These are phyloP conservation scores for Penicillium steckii DNA, from an alignment of 495 filamentous ascomycete species.

Conservation along the genomic window DNA sequence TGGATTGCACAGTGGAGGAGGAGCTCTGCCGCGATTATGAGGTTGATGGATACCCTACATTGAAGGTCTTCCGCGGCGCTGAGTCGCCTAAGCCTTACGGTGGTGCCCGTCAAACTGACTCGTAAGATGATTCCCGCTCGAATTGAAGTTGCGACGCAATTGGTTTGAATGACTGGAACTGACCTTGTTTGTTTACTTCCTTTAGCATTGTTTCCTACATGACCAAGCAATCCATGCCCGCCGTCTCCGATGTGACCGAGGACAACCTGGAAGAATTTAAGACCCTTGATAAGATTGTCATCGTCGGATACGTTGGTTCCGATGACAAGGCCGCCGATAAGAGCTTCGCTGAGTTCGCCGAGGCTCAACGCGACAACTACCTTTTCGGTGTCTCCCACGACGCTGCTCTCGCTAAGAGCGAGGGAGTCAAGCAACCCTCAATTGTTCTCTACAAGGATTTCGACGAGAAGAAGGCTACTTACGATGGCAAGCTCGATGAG, in stretches of 20 bases:
- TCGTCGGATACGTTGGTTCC: conserved; percentile 82
- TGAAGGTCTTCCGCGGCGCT: conserved; percentile 97
- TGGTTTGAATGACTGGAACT: too few species aligned
- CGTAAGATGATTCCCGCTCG: conserved; percentile 59
- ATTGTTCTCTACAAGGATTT: conserved; percentile 97
- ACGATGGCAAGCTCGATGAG: conserved; percentile 72
- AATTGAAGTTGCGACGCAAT: too few species aligned
- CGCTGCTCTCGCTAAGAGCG: conserved; percentile 78
- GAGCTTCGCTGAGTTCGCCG: conserved; percentile 75
- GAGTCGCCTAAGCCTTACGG: conserved; percentile 80
- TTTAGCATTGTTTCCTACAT: conserved; percentile 93
- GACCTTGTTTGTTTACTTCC: conserved; percentile 14
- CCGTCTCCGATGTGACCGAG: conserved; percentile 76
- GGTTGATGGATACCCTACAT: conserved; percentile 95
- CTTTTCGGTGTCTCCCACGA: conserved; percentile 89
- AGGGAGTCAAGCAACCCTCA: conserved; percentile 81
- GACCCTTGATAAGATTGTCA: conserved; percentile 93
- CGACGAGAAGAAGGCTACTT: conserved; percentile 91
- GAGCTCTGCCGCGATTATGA: conserved; percentile 87
- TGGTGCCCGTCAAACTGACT: conserved; percentile 85
- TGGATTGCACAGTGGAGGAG: conserved; percentile 94
- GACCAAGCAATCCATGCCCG: conserved; percentile 95
- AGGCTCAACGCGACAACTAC: conserved; percentile 83
- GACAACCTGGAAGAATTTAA: conserved; percentile 93
- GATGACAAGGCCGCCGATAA: conserved; percentile 84